phyloP scores from a whole-genome alignment of 257 asterid species.

The Petrea volubilis region DNA sequence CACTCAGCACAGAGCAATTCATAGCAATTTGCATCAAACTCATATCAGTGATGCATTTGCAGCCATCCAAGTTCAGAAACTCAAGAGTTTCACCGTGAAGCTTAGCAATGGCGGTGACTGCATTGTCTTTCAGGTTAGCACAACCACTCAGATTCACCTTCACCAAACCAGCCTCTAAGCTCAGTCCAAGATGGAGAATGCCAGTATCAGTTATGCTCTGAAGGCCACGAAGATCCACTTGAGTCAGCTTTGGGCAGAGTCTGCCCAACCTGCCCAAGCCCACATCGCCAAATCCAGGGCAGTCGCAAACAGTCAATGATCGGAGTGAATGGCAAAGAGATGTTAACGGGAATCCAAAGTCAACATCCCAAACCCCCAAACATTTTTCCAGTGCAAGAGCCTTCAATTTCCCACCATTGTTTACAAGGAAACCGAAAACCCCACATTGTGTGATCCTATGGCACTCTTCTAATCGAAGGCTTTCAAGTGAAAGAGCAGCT shows the following conservation, averaged over 20 bases:
- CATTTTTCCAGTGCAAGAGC: conserved; percentile 61
- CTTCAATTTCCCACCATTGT: conserved; percentile 55
- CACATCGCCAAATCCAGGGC: conserved; percentile 69
- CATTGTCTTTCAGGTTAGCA: conserved; percentile 60
- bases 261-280: conserved; percentile 50
- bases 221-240: conserved; percentile 53
- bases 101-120: conserved; percentile 48
- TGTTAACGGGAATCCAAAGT: conserved; percentile 30
- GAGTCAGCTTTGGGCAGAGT: conserved; percentile 61
- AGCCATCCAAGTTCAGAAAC: conserved; percentile 64
- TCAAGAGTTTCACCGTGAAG: conserved; percentile 70
- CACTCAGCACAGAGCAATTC: conserved; percentile 53
- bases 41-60: conserved; percentile 54
- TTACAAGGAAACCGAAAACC: conserved; percentile 53
- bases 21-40: conserved; percentile 57
- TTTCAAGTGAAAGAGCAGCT: conserved; percentile 53
- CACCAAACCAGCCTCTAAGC: conserved; percentile 52
- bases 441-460: conserved; percentile 73
- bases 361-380: conserved; percentile 56
- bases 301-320: conserved; percentile 60
- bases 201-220: conserved; percentile 61
- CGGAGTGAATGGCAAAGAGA: conserved; percentile 52
- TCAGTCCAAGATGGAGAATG: conserved; percentile 50
- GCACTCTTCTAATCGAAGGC: conserved; percentile 73
- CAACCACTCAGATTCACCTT: conserved; percentile 70